Evolutionary conservation across 163 green algal species (phyloP).

Genomic region (Botryococcus braunii): DNA sequence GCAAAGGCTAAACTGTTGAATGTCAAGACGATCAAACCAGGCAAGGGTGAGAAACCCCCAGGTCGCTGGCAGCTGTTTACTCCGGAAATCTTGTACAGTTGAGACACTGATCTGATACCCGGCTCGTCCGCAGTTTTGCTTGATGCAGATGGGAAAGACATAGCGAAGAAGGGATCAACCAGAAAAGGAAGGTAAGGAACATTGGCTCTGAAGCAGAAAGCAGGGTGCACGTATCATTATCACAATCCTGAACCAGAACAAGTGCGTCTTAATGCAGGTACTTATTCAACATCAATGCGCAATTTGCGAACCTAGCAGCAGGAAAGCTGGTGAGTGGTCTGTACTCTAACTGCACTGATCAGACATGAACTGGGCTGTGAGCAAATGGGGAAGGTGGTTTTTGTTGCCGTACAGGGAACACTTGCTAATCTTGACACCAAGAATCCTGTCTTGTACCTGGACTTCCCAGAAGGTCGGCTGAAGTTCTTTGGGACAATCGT

Average conservation of each 20-base stretch:
- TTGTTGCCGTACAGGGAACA: slow-evolving; percentile 38
- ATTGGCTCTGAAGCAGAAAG: background rate
- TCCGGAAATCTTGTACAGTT: too few species aligned
- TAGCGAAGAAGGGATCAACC: slow-evolving; percentile 65
- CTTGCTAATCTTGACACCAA: slow-evolving; percentile 70
- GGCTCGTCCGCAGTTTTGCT: slow-evolving; percentile 58
- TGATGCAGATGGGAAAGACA: slow-evolving; percentile 67
- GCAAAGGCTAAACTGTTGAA: too few species aligned
- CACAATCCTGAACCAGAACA: background rate
- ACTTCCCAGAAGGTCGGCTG: slow-evolving; percentile 66
- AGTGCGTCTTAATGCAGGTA: slow-evolving; percentile 36
- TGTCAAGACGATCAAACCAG: too few species aligned
- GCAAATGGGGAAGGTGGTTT: background rate
- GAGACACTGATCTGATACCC: too few species aligned
- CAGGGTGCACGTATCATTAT: background rate
- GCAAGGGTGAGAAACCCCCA: too few species aligned
- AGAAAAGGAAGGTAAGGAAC: slow-evolving; percentile 51
- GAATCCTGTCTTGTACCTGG: slow-evolving; percentile 80
- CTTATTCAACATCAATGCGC: slow-evolving; percentile 65
- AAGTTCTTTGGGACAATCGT: slow-evolving; percentile 73
- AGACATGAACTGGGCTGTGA: background rate
- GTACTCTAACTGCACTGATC: background rate
- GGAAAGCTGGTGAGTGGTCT: slow-evolving; percentile 49
- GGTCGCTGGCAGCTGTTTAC: too few species aligned
- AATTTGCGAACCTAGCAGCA: slow-evolving; percentile 53